A percentile compares a stretch with the other conserved stretches of the same genome.
These are phyloP conservation scores for Pyrenochaeta sp. DNA, from an alignment of 2,329 filamentous ascomycete genomes.

Conservation along the genomic window DNA sequence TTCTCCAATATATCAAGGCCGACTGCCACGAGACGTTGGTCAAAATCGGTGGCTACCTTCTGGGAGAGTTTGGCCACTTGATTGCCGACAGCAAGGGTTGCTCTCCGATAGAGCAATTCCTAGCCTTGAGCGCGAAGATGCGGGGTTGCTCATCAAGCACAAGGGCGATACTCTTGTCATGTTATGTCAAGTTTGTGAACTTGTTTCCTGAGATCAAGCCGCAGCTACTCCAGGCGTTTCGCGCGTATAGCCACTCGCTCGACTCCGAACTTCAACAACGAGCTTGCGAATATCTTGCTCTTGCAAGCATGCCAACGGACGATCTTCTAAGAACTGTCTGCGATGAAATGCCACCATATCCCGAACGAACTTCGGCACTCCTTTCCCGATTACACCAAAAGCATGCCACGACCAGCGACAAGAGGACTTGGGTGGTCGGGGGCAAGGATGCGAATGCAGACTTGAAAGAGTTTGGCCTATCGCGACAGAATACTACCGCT, in stretches of 20 bases:
- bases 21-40: slow-evolving; percentile 96
- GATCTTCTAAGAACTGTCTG: slow-evolving; percentile 92
- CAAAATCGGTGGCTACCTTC: slow-evolving; percentile 95
- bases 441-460: slow-evolving; percentile 93
- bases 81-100: slow-evolving; percentile 91
- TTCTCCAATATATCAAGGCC: slow-evolving; percentile 90
- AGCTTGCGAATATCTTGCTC: slow-evolving; percentile 90
- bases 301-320: slow-evolving; percentile 86
- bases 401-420: slow-evolving; percentile 89
- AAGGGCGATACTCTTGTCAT: slow-evolving; percentile 91
- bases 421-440: slow-evolving; percentile 96
- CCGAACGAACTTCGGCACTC: slow-evolving; percentile 89
- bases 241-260: slow-evolving; percentile 89
- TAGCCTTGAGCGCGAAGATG: slow-evolving; percentile 90
- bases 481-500: slow-evolving; percentile 67
- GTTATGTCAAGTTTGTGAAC: slow-evolving; percentile 97
- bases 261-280: slow-evolving; percentile 96
- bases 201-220: slow-evolving; percentile 98
- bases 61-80: slow-evolving; percentile 96
- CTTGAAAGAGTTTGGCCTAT: slow-evolving; percentile 78
- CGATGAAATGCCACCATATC: slow-evolving; percentile 99
- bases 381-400: slow-evolving; percentile 94
- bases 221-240: slow-evolving; percentile 88
- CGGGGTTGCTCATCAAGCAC: slow-evolving; percentile 87
- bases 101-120: slow-evolving; percentile 95